Conservation (phyloP, 257 asterid genomes). For the Thymus quinquecostatus region DNA sequence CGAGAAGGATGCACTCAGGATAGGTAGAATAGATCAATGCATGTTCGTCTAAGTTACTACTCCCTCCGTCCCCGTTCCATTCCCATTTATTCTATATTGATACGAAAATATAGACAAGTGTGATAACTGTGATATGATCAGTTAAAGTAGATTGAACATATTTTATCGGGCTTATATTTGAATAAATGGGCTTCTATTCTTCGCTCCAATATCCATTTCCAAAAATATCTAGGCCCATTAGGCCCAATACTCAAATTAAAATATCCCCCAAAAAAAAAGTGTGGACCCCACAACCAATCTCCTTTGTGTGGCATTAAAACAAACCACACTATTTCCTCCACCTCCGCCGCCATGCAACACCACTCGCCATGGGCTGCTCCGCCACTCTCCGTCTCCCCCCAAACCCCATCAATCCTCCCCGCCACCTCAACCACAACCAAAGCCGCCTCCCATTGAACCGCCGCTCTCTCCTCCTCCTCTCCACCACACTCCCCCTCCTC, state of each 20-base stretch:
- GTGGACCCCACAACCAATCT: constrained; percentile 17
- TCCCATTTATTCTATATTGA: too few relatives aligned
- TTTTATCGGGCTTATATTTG: too few relatives aligned
- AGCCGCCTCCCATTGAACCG: constrained; percentile 45
- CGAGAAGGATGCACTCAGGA: constrained; percentile 6
- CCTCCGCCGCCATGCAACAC: constrained; percentile 49
- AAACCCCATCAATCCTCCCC: constrained; percentile 29
- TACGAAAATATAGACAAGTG: too few relatives aligned
- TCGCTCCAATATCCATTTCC: background rate
- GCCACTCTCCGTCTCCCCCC: constrained; percentile 32
- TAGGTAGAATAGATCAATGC: constrained; percentile 45
- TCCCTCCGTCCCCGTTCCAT: too few relatives aligned
- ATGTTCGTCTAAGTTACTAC: background rate
- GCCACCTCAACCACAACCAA: constrained; percentile 26
- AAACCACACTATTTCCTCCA: constrained; percentile 10
- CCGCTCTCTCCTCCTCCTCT: constrained; percentile 67
- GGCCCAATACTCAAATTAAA: too few relatives aligned
- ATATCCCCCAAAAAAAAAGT: background rate
- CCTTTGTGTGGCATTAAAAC: constrained; percentile 43
- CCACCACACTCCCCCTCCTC: constrained; percentile 53
- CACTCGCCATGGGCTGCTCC: constrained; percentile 61
- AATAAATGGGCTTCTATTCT: background rate
- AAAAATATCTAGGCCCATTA: too few relatives aligned
- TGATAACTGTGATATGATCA: too few relatives aligned
- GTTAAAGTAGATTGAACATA: too few relatives aligned